Base-by-base conservation (phyloP, 2,329 filamentous ascomycete species). In the Fusarium xyrophilum region DNA sequence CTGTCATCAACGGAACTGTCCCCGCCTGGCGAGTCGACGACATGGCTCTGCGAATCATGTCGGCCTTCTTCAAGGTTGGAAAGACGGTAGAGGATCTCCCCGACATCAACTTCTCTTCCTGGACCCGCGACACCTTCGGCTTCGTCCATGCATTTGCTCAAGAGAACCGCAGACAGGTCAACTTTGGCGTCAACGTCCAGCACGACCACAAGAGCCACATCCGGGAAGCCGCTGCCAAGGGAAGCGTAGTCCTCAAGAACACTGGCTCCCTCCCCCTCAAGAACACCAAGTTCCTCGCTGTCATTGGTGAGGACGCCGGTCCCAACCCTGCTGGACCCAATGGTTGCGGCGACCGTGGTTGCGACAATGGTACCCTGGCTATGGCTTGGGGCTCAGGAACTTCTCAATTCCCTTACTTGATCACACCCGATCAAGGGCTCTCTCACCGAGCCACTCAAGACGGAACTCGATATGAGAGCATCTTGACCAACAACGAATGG, bases 221-320 rank as follows among this genome's bases (percentile, higher is more conserved):
- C 67, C 89, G 93, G 35, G 86, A 93, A 69, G 86, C 92, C 54
- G 93, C 88, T 17, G 90, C 91, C 52, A 91, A 92, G 78, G 93
- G 92, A 19, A 93, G 91, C 5, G 93, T 99, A 10, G 83, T 99
- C 14, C 83, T 99, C 68, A 99, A 98, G 85, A 97, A 98, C 79
- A 83, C 83, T 6, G 89, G 89, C 17, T 84, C 85, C 4, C 82
- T 98, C 33, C 94, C 95, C 1, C 84, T 97, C n/a, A 89, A 88
- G 61, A 88, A 89, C 76, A 92, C 95, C 70, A 90, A 87, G 74
- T 91, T 92, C 73, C 81, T 94, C 30, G 91, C 87, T 21, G 88
- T 93, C 55, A 86, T 97, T 71, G 95, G 95, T 23, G 89, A 93
- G 53, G 95, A 98, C 77, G 91, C 93, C 19, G 91, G 91, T 2